phyloP scores from a whole-genome alignment of 2,329 filamentous ascomycete genomes.

The Hansfordia pulvinata region DNA sequence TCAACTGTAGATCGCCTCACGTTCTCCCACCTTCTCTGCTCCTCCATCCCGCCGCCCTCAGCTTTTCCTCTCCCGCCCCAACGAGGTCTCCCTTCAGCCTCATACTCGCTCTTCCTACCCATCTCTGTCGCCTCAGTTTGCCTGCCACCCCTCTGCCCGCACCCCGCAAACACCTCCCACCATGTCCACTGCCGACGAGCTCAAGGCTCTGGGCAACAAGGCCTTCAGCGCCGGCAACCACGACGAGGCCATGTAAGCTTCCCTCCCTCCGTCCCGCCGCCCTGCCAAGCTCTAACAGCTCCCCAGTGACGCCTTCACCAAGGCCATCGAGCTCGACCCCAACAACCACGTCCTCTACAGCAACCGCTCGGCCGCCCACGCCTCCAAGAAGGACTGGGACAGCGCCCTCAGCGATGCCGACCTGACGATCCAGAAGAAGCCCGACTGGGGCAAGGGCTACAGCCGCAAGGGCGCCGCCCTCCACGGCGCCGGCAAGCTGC shows the following conservation, averaged over 20 bases:
- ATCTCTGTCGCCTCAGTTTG: conserved; percentile 1
- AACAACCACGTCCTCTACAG: conserved; percentile 95
- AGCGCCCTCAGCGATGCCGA: conserved; percentile 78
- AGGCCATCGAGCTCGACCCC: conserved; percentile 81
- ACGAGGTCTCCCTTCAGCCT: background rate
- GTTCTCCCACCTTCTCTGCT: too few relatives aligned
- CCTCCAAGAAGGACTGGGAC: conserved; percentile 80
- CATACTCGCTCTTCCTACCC: too few relatives aligned
- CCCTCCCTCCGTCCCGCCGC: conserved; percentile 1
- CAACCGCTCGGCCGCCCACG: conserved; percentile 80
- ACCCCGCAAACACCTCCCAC: conserved; percentile 3
- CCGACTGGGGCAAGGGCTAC: conserved; percentile 97
- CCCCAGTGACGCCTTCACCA: conserved; percentile 76
- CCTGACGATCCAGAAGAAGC: conserved; percentile 89
- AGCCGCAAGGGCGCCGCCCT: conserved; percentile 83
- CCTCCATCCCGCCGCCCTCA: too few relatives aligned
- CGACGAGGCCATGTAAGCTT: conserved; percentile 78
- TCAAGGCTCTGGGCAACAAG: conserved; percentile 97
- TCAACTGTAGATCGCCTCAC: too few relatives aligned
- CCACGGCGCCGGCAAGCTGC: conserved; percentile 75
- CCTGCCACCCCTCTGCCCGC: background rate
- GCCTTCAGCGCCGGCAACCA: conserved; percentile 98
- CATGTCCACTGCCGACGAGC: conserved; percentile 56
- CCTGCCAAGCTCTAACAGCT: conserved; percentile 9
- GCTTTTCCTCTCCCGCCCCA: too few relatives aligned